Evolutionary conservation across 495 filamentous ascomycete genomes (phyloP), one percentile per base, ranked within the genome.

Genomic region (Amniculicola lignicola): DNA sequence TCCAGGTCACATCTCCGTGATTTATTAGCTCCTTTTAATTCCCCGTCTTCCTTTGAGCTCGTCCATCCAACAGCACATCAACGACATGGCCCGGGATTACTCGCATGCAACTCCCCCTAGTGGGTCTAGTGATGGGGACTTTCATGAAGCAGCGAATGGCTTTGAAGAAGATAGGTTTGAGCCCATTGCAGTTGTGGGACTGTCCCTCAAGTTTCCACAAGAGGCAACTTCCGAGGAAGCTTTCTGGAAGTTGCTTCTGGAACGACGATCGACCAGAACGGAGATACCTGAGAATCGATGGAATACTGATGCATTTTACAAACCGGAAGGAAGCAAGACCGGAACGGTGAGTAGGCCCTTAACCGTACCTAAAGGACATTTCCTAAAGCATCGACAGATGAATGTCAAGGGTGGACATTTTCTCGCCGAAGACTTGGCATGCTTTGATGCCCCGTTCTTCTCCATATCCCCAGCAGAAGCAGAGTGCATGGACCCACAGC

Each of bases 171-270:
- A 33, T 33, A 33, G 29, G 12, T 28, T 44, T 27, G 51, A 54
- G 74, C 82, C 83, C 3, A 82, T 84, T 43, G 82, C 82, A 14
- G 73, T 85, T 25, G 68, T 84, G 51, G 82, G 82, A 33, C 75
- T 84, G 69, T 74, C 75, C n/a, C 83, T 79, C 53, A 75, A 78
- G 25, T 80, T 87, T 54, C 81, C 83, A 12, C 80, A 77, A 3
- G 74, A 76, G 49, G 75, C 77, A 21, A 72, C 73, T 19, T 75
- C 63, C 51, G 73, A 77, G 16, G 73, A 75, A 40, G 73, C 71
- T 35, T 75, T 87, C 46, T 87, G 82, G 82, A 64, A 82, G 24
- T 73, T 86, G 61, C 59, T 82, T 19, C 59, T 24, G 19, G 23
- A 43, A 12, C 28, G 31, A 19, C 21, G 46, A 24, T 41, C 12